phyloP scores from a whole-genome alignment of 1,284 basidiomycete species.

The Microstroma glucosiphilum region DNA sequence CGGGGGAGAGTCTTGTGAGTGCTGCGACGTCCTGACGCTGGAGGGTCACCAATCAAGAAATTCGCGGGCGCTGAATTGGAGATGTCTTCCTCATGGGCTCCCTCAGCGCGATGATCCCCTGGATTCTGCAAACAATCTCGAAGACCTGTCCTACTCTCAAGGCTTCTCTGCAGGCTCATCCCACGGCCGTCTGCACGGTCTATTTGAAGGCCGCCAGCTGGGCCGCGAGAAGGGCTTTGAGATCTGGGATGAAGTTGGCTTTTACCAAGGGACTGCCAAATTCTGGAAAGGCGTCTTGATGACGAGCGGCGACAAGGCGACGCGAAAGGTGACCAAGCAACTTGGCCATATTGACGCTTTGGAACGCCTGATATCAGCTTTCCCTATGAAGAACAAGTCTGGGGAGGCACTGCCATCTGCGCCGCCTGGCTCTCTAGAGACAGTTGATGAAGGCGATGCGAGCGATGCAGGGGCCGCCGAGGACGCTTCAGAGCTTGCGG shows the following conservation, averaged over 20 bases:
- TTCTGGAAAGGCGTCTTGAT: constrained; percentile 57
- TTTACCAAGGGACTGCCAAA: constrained; percentile 74
- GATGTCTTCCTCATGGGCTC: no score
- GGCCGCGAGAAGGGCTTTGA: constrained; percentile 87
- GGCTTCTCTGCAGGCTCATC: constrained; percentile 72
- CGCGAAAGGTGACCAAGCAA: constrained; percentile 53
- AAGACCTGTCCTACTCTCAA: constrained; percentile 60
- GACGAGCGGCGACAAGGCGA: constrained; percentile 16
- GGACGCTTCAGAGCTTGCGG: constrained; percentile 5
- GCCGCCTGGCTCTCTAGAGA: constrained; percentile 56
- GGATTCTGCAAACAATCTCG: constrained; percentile 34
- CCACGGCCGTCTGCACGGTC: constrained; percentile 80
- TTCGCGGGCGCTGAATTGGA: no score
- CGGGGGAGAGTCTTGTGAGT: constrained; percentile 22
- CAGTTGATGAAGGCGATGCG: constrained; percentile 12
- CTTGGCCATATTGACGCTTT: constrained; percentile 63
- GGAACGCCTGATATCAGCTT: constrained; percentile 62
- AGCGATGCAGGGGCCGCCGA: constrained; percentile 12
- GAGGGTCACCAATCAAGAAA: no score
- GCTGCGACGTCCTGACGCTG: not conserved
- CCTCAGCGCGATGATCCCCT: constrained; percentile 11
- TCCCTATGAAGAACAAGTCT: constrained; percentile 58
- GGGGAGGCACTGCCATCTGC: constrained; percentile 30
- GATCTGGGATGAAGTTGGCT: constrained; percentile 93
- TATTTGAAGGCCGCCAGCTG: constrained; percentile 83